Percentiles rank a stretch among this genome's conserved stretches.
These are phyloP conservation scores for Dittrichia graveolens DNA, from an alignment of 129 eudicot genomes.

Conservation along the genomic window DNA sequence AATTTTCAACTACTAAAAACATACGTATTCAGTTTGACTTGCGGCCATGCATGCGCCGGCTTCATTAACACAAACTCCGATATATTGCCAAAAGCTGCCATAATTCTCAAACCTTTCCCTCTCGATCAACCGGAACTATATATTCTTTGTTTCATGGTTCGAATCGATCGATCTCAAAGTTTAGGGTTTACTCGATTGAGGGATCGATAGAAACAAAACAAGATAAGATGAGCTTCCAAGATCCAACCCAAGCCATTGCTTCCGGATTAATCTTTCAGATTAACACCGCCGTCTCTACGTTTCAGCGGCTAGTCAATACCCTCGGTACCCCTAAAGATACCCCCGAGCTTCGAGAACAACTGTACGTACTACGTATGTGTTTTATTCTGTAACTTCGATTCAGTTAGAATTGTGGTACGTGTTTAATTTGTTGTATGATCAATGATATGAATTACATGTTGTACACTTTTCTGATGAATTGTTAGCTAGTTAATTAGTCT, in stretches of 20 bases:
- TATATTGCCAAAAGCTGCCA: too few relatives aligned
- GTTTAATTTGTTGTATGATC: neutral
- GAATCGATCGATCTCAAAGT: too few relatives aligned
- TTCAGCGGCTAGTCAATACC: conserved; percentile 89
- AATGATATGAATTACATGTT: neutral
- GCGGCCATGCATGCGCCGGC: too few relatives aligned
- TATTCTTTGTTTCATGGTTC: too few relatives aligned
- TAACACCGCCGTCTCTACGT: conserved; percentile 83
- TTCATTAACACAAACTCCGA: too few relatives aligned
- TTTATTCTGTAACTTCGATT: neutral
- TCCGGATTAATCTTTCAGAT: conserved; percentile 91
- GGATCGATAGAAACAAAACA: too few relatives aligned
- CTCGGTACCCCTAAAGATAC: conserved; percentile 95
- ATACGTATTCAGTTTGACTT: too few relatives aligned
- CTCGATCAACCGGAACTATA: too few relatives aligned
- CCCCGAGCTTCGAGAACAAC: conserved; percentile 91
- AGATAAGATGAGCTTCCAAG: conserved; percentile 30
- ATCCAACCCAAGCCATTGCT: conserved; percentile 90
- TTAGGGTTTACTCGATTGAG: too few relatives aligned
- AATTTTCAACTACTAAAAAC: too few relatives aligned
- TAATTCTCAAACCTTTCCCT: too few relatives aligned
- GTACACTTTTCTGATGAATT: neutral
- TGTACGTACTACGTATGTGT: conserved; percentile 36
- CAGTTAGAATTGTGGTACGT: neutral
- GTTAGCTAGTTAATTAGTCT: too few relatives aligned